Conservation (phyloP, 495 filamentous ascomycete genomes). For the Penicillium taxi region DNA sequence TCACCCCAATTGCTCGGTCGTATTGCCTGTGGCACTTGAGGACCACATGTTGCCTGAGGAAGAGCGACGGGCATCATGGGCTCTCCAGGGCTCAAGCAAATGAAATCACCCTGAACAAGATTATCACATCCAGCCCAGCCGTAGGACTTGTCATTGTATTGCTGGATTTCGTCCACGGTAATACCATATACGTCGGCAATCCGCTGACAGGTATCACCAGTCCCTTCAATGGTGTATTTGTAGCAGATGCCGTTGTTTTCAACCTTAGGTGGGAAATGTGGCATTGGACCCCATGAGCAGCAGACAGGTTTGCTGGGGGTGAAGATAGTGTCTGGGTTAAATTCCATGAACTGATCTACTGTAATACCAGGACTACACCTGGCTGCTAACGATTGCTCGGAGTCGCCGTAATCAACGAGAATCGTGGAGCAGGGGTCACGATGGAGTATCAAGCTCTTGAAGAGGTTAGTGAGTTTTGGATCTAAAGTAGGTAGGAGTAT, state of each 20-base stretch:
- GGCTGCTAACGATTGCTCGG: no score
- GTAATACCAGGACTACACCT: no score
- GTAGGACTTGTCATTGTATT: conserved; percentile 2
- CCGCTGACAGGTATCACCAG: not conserved
- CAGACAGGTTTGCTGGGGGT: no score
- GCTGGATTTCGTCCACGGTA: not conserved
- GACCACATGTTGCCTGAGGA: conserved; percentile 2
- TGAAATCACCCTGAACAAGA: not conserved
- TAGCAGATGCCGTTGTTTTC: conserved; percentile 1
- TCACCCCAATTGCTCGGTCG: conserved; percentile 2
- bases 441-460: no score
- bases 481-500: no score
- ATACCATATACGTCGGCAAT: conserved; percentile 1
- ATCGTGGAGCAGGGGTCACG: no score
- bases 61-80: conserved; percentile 4
- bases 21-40: conserved; percentile 1
- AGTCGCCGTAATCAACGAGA: no score
- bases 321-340: no score
- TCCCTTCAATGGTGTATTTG: not conserved
- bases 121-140: conserved; percentile 2
- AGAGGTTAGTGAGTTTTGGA: no score
- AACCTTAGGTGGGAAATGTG: not conserved
- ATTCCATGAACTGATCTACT: no score
- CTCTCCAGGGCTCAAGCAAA: not conserved
- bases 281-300: no score